These are phyloP conservation scores for Podosphaera aphanis DNA, from an alignment of 2,329 filamentous ascomycete species.

Conservation along the genomic window DNA sequence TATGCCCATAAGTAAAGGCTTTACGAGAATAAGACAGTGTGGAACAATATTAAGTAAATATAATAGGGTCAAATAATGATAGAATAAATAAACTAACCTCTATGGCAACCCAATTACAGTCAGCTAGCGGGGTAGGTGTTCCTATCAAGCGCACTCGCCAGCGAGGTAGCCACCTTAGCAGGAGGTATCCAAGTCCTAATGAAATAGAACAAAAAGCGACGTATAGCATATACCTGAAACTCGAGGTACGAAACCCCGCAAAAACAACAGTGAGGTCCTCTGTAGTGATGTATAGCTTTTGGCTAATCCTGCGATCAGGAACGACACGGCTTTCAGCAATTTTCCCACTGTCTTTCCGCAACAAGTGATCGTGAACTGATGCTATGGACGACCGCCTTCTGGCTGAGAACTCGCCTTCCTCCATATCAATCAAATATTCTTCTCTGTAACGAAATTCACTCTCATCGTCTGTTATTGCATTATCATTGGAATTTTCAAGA, in stretches of 20 bases:
- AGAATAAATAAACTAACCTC: slow-evolving; percentile 30
- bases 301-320: slow-evolving; percentile 41
- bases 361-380: slow-evolving; percentile 39
- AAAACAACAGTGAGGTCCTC: slow-evolving; percentile 89
- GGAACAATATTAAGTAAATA: not conserved
- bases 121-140: slow-evolving; percentile 38
- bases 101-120: slow-evolving; percentile 77
- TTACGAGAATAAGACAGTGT: not conserved
- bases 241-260: slow-evolving; percentile 68
- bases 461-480: slow-evolving; percentile 22
- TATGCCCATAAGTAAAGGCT: slow-evolving; percentile 18
- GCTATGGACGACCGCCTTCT: slow-evolving; percentile 39
- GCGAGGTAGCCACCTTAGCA: slow-evolving; percentile 73
- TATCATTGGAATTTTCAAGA: slow-evolving; percentile 18
- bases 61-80: not conserved
- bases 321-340: slow-evolving; percentile 42
- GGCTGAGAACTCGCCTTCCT: slow-evolving; percentile 17
- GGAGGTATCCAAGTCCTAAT: slow-evolving; percentile 54
- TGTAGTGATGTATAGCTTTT: slow-evolving; percentile 81
- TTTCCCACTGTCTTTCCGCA: slow-evolving; percentile 44
- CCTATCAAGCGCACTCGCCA: slow-evolving; percentile 66
- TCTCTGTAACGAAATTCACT: slow-evolving; percentile 14
- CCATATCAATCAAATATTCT: slow-evolving; percentile 14
- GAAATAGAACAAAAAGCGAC: slow-evolving; percentile 46
- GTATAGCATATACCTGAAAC: slow-evolving; percentile 45